Evolutionary conservation across 805 yeast species (phyloP).

Genomic region (Martiniozyma abietophila): DNA sequence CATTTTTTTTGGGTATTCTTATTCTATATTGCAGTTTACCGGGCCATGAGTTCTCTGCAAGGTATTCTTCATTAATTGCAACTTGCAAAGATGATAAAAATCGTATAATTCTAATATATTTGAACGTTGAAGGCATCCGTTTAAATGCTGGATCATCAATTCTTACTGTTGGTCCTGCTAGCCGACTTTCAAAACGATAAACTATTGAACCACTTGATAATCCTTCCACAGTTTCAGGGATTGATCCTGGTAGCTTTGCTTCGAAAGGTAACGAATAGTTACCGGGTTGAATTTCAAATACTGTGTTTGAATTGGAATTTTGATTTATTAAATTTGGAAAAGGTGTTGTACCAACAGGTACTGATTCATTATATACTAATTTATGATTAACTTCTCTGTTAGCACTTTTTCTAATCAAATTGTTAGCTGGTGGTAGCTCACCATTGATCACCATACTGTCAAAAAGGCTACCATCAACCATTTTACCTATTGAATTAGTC

Average conservation of each 20-base stretch:
- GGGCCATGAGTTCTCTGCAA: slow-evolving; percentile 44
- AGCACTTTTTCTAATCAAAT: too few relatives aligned
- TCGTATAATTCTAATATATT: slow-evolving; percentile 36
- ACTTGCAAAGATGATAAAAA: slow-evolving; percentile 33
- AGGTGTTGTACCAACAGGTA: slow-evolving; percentile 23
- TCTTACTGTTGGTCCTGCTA: slow-evolving; percentile 9
- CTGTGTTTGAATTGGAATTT: slow-evolving; percentile 6
- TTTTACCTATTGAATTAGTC: slow-evolving; percentile 29
- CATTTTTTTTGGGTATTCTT: slow-evolving; percentile 31
- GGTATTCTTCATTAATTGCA: slow-evolving; percentile 33
- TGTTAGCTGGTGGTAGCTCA: not conserved
- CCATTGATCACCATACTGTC: not conserved
- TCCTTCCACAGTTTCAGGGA: slow-evolving; percentile 45
- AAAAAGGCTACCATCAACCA: slow-evolving; percentile 16
- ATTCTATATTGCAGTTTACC: slow-evolving; percentile 43
- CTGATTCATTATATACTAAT: slow-evolving; percentile 3
- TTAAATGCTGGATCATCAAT: not conserved
- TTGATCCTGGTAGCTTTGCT: slow-evolving; percentile 34
- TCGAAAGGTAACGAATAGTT: slow-evolving; percentile 43
- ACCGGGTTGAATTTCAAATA: slow-evolving; percentile 38
- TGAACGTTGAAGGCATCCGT: slow-evolving; percentile 11
- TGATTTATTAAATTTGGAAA: slow-evolving; percentile 22
- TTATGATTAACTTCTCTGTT: not conserved
- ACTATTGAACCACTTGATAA: slow-evolving; percentile 32
- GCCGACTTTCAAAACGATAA: slow-evolving; percentile 32